Conservation (phyloP, 805 yeast genomes). For the Teunomyces atbi region DNA sequence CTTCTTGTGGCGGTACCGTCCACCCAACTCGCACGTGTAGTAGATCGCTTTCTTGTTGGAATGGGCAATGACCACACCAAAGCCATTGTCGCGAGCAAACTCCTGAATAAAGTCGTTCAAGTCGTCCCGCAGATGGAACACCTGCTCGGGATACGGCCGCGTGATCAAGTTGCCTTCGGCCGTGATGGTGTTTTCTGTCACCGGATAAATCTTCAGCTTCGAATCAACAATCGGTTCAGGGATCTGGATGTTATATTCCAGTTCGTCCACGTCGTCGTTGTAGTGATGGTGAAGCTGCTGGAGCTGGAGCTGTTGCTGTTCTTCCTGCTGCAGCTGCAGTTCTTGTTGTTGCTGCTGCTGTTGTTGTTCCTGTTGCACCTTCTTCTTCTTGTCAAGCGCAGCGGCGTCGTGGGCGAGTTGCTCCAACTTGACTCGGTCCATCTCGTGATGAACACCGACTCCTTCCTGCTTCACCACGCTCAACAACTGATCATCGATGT, state of each 20-base stretch:
- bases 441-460: conserved; percentile 6
- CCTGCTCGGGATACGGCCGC: conserved; percentile 53
- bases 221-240: conserved; percentile 46
- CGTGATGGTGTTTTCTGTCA: conserved; percentile 43
- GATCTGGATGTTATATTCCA: conserved; percentile 44
- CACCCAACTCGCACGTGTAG: conserved; percentile 59
- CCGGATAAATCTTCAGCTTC: conserved; percentile 43
- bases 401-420: conserved; percentile 31
- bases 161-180: conserved; percentile 52
- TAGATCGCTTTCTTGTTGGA: conserved; percentile 58
- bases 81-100: conserved; percentile 56
- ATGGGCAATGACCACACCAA: conserved; percentile 60
- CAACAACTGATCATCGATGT: conserved; percentile 44
- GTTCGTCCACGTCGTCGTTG: conserved; percentile 29
- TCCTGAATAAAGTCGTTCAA: conserved; percentile 54
- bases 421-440: conserved; percentile 28
- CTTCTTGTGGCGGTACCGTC: conserved; percentile 53
- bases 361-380: conserved; percentile 8
- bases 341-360: conserved; percentile 24
- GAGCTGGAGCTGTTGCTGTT: conserved; percentile 7
- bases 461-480: conserved; percentile 38
- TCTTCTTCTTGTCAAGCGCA: conserved; percentile 3
- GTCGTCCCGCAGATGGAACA: conserved; percentile 48
- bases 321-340: conserved; percentile 16
- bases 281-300: conserved; percentile 12